These are phyloP conservation scores for Laburnicola sp. DNA, from an alignment of 2,329 filamentous ascomycete species.

Conservation along the genomic window DNA sequence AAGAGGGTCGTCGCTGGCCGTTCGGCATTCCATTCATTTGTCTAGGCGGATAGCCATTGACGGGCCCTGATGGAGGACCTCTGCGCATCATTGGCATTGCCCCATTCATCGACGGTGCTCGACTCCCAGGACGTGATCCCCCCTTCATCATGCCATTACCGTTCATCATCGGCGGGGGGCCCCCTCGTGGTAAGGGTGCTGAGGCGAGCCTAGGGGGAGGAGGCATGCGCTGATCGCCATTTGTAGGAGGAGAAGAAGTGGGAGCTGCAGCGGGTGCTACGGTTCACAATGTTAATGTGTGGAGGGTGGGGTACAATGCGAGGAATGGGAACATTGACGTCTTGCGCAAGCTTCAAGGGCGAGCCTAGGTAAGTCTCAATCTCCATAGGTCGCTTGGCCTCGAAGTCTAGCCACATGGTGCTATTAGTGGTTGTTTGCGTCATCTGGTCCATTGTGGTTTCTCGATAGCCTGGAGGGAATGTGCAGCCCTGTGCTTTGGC, in stretches of 20 bases:
- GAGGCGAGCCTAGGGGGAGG: slow-evolving; percentile 60
- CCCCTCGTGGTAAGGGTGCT: slow-evolving; percentile 61
- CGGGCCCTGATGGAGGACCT: slow-evolving; percentile 54
- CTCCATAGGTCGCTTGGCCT: slow-evolving; percentile 87
- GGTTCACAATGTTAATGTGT: slow-evolving; percentile 88
- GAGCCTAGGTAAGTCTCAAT: slow-evolving; percentile 94
- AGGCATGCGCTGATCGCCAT: slow-evolving; percentile 45
- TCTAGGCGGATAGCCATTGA: slow-evolving; percentile 55
- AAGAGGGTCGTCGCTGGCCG: slow-evolving; percentile 74
- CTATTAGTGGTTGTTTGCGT: slow-evolving; percentile 70
- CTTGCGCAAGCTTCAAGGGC: slow-evolving; percentile 83
- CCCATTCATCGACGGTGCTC: slow-evolving; percentile 58
- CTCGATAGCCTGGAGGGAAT: slow-evolving; percentile 75
- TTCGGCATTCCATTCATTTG: slow-evolving; percentile 50
- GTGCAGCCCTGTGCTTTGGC: slow-evolving; percentile 76
- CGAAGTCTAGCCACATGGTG: slow-evolving; percentile 96
- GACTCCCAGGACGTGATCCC: slow-evolving; percentile 50
- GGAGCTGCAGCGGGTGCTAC: slow-evolving; percentile 58
- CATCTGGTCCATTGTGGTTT: slow-evolving; percentile 83
- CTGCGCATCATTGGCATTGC: slow-evolving; percentile 57
- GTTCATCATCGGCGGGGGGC: slow-evolving; percentile 50
- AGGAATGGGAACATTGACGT: slow-evolving; percentile 70
- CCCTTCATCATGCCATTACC: slow-evolving; percentile 44
- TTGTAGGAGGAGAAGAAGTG: slow-evolving; percentile 47
- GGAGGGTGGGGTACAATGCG: slow-evolving; percentile 91